Percentiles rank a stretch among this genome's conserved stretches.
Evolutionary conservation across 1,284 basidiomycete genomes (phyloP).

Genomic region (Tylopilus sp.): DNA sequence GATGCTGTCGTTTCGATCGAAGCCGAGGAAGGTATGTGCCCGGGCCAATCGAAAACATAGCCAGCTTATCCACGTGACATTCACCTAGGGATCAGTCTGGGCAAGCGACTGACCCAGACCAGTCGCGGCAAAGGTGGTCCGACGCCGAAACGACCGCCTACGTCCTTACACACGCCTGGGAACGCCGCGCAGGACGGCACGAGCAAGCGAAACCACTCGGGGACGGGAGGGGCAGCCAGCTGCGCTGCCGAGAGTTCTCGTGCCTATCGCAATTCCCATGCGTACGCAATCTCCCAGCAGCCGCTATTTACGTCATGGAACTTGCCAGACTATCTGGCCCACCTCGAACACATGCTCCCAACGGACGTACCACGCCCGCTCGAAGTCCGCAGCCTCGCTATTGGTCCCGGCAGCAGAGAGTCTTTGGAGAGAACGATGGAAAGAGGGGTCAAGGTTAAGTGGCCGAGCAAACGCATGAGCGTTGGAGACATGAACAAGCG

Average conservation of each 20-base stretch:
- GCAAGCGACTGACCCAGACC: slow-evolving; percentile 44
- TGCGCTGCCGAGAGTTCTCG: slow-evolving; percentile 38
- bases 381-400: slow-evolving; percentile 54
- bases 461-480: slow-evolving; percentile 91
- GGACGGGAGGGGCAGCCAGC: slow-evolving; percentile 21
- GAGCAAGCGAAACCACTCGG: slow-evolving; percentile 44
- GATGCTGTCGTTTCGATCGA: slow-evolving; percentile 47
- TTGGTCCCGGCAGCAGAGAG: slow-evolving; percentile 39
- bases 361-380: slow-evolving; percentile 69
- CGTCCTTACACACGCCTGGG: slow-evolving; percentile 41
- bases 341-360: slow-evolving; percentile 83
- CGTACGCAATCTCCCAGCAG: slow-evolving; percentile 70
- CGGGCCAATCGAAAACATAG: slow-evolving; percentile 8
- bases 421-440: slow-evolving; percentile 63
- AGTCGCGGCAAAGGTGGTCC: slow-evolving; percentile 45
- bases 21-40: slow-evolving; percentile 59
- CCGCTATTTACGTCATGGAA: slow-evolving; percentile 79
- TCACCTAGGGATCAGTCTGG: slow-evolving; percentile 27
- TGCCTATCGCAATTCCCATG: slow-evolving; percentile 69
- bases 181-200: slow-evolving; percentile 43
- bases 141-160: slow-evolving; percentile 44
- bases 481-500: slow-evolving; percentile 97
- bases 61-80: slow-evolving; percentile 39
- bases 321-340: slow-evolving; percentile 89
- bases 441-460: slow-evolving; percentile 87